These are phyloP conservation scores for Luffa aegyptiaca DNA, from an alignment of 306 rosid genomes.

Conservation along the genomic window DNA sequence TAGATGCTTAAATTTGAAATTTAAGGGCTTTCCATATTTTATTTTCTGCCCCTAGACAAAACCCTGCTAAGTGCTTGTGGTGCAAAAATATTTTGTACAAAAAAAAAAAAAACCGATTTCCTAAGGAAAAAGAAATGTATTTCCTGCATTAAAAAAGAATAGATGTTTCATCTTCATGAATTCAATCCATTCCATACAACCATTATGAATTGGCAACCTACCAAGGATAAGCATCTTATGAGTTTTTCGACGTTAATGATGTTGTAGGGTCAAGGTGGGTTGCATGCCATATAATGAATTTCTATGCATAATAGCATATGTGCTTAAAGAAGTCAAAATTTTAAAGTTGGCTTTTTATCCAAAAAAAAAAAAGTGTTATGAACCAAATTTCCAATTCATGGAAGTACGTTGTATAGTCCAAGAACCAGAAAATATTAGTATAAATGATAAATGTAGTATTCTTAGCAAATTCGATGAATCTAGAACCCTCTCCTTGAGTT, in stretches of 20 bases:
- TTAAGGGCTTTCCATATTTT: background rate
- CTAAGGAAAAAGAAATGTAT: background rate
- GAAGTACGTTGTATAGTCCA: background rate
- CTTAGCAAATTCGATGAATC: background rate
- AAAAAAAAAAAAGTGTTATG: background rate
- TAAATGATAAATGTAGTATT: background rate
- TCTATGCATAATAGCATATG: background rate
- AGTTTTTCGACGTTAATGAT: background rate
- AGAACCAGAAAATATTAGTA: background rate
- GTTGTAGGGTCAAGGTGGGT: background rate
- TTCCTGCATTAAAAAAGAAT: background rate
- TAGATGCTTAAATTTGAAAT: background rate
- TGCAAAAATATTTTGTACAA: background rate
- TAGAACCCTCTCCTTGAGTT: background rate
- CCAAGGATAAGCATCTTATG: background rate
- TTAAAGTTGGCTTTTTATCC: no score
- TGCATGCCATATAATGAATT: background rate
- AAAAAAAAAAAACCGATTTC: background rate
- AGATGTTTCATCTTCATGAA: background rate
- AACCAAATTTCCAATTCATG: background rate
- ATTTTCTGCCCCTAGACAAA: background rate
- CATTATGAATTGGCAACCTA: background rate
- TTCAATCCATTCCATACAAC: background rate
- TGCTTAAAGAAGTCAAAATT: background rate
- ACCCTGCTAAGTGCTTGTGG: background rate